Conservation (phyloP, 139 green algal species). For the Raphidocelis subcapitata region DNA sequence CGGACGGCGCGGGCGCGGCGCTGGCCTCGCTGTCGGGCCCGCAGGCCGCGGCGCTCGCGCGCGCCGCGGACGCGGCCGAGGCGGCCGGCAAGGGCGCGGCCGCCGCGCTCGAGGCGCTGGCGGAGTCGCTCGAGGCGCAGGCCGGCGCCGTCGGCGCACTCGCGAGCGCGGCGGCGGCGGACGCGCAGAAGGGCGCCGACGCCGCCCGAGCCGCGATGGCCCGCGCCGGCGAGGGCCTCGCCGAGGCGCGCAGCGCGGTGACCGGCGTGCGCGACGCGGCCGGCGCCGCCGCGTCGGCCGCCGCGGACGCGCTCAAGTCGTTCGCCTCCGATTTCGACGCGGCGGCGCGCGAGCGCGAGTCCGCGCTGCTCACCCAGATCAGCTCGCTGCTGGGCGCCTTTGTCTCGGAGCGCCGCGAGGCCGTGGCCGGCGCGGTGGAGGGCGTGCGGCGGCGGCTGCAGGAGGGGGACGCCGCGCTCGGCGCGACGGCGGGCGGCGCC, state of each 20-base stretch:
- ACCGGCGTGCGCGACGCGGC: neutral
- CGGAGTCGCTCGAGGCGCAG: constrained; percentile 26
- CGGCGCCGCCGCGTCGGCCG: neutral
- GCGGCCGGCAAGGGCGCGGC: neutral
- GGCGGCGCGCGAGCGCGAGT: constrained; percentile 25
- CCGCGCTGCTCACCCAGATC: constrained; percentile 36
- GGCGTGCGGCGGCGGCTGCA: constrained; percentile 19
- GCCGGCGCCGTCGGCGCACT: constrained; percentile 35
- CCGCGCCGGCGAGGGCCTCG: neutral
- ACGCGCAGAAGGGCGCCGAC: neutral
- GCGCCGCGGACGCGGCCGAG: constrained; percentile 7
- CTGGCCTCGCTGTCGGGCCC: neutral
- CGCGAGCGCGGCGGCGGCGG: constrained; percentile 25
- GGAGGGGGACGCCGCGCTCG: constrained; percentile 6
- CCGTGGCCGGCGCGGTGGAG: constrained; percentile 26
- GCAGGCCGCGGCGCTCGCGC: neutral
- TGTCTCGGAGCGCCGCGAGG: constrained; percentile 13
- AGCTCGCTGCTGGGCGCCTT: constrained; percentile 30
- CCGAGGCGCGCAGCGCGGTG: neutral
- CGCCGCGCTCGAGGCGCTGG: constrained; percentile 26
- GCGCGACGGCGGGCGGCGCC: neutral
- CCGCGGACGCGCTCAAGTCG: neutral
- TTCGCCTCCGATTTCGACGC: constrained; percentile 28
- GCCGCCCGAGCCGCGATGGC: neutral
- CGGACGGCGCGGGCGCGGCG: neutral